phyloP scores from a whole-genome alignment of 306 rosid species.

The Betula pendula region DNA sequence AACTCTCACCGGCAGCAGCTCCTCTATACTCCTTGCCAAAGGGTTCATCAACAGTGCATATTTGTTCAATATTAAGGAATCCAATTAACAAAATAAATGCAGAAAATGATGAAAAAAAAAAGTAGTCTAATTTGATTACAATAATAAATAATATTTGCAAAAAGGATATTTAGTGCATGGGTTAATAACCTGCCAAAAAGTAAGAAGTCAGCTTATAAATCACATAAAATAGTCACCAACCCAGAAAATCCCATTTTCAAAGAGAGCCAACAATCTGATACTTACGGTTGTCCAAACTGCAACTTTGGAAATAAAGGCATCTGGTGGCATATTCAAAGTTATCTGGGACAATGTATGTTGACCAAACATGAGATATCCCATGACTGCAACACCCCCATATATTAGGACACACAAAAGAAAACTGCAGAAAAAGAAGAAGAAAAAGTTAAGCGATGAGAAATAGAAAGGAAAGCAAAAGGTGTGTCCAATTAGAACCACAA shows the following conservation, averaged over 20 bases:
- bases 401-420: conserved; percentile 55
- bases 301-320: conserved; percentile 53
- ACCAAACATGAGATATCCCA: conserved; percentile 82
- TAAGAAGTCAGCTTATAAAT: conserved; percentile 32
- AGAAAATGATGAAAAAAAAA: conserved; percentile 21
- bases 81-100: conserved; percentile 3
- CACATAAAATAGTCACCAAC: background rate
- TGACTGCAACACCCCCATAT: conserved; percentile 59
- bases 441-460: conserved; percentile 12
- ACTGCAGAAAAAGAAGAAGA: conserved; percentile 42
- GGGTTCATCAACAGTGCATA: conserved; percentile 86
- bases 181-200: conserved; percentile 59
- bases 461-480: conserved; percentile 4
- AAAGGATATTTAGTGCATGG: conserved; percentile 91
- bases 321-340: conserved; percentile 66
- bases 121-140: conserved; percentile 3
- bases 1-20: conserved; percentile 58
- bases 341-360: conserved; percentile 63
- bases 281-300: conserved; percentile 80
- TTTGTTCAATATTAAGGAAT: conserved; percentile 57
- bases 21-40: conserved; percentile 76
- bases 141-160: conserved; percentile 5
- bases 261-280: conserved; percentile 18
- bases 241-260: conserved; percentile 6
- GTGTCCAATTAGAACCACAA: background rate